Evolutionary conservation across 2,329 filamentous ascomycete genomes (phyloP), one percentile per base, ranked within the genome.

Genomic region (Cordyceps pruinosa): DNA sequence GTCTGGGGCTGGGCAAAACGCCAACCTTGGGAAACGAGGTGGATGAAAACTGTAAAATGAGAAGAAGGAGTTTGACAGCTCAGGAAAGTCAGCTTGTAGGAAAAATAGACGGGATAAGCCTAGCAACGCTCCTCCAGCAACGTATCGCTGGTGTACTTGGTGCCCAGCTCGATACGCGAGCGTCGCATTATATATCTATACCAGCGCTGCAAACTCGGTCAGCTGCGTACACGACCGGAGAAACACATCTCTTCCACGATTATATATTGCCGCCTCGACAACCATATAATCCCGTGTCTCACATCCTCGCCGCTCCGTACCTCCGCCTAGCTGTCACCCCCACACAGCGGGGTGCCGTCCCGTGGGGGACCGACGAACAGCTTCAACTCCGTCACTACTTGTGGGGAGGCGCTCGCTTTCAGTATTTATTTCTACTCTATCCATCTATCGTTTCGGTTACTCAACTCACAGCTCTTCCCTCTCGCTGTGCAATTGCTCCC

Each of bases 311-410:
- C 4, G 50, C n/a, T 52, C 37, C n/a, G n/a, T n/a, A n/a, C n/a
- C 12, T 41, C 35, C 26, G 25, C 30, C 19, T 26, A 34, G n/a
- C 37, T 30, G 25, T 8, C 26, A 42, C 50, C 54, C 54, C 54
- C 54, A 56, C 54, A 25, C 28, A 47, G 54, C 54, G 54, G 54
- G 45, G 54, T 47, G n/a, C 34, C 2, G 7, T 10, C 17, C 28
- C 45, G 54, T 56, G 54, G 54, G 54, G 54, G 46, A 41, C 9
- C 26, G 44, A 41, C n/a, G 6, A 42, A 17, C 25, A 30, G 25
- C 41, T 32, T 32, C n/a, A 32, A 32, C 30, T 6, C 30, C 12
- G 39, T 54, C 28, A 45, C 35, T 39, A n/a, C 32, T 30, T 32
- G 44, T 47, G 45, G 45, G 34, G 53, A 45, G 41, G 10, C 9